Percentiles rank a stretch among this genome's conserved stretches.
These are phyloP conservation scores for Chlorella sp. DNA, from an alignment of 139 green algal species.

Conservation along the genomic window DNA sequence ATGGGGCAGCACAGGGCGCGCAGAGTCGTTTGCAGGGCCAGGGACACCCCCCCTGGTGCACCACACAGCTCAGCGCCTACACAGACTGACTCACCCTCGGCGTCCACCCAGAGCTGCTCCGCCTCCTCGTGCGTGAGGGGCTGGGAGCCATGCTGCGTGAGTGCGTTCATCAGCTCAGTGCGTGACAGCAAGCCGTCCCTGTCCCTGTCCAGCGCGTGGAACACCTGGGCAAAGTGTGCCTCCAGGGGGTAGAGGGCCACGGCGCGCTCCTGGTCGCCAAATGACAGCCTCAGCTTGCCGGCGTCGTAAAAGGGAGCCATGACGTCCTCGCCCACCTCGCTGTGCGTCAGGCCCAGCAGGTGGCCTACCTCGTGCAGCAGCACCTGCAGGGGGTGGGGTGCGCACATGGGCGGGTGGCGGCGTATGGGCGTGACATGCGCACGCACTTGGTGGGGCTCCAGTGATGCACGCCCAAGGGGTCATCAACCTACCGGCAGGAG, in stretches of 20 bases:
- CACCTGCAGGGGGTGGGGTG: too few species aligned
- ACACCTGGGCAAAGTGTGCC: not conserved
- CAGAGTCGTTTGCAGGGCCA: too few species aligned
- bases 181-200: not conserved
- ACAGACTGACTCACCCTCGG: not conserved
- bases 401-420: too few species aligned
- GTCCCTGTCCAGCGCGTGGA: not conserved
- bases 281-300: not conserved
- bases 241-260: conserved; percentile 13
- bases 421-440: too few species aligned
- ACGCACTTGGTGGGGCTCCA: too few species aligned
- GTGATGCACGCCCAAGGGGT: not conserved
- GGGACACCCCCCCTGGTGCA: too few species aligned
- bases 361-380: conserved; percentile 29
- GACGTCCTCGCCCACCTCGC: conserved; percentile 7
- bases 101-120: not conserved
- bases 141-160: not conserved
- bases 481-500: conserved; percentile 9
- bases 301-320: conserved; percentile 23
- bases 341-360: conserved; percentile 26
- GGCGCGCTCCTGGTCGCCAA: not conserved
- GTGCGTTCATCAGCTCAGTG: not conserved
- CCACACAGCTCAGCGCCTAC: too few species aligned
- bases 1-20: too few species aligned
- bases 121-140: not conserved